Evolutionary conservation across 2,329 filamentous ascomycete genomes (phyloP), one percentile per base, ranked within the genome.

Genomic region (Akanthomyces lecanii): DNA sequence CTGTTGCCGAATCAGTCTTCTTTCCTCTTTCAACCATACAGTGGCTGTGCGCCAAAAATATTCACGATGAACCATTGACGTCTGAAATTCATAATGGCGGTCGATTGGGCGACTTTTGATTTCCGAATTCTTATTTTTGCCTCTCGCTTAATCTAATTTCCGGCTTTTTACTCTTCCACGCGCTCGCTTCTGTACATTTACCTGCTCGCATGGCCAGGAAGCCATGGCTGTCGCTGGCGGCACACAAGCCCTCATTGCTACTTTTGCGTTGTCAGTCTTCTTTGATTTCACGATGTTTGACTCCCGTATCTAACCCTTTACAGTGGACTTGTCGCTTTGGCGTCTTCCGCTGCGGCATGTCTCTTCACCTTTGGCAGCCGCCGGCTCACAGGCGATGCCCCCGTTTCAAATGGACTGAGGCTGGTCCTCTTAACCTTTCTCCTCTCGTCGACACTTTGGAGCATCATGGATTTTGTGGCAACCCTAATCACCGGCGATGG

Each of bases 391-490:
- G 76, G 78, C 70, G 77, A 77, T 64, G 73, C 79, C 47, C 72
- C 84, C 64, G 77, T 83, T 70, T 78, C 81, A 73, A 82, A 85
- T 75, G 81, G 82, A 76, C 79, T 81, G 82, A 85, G 84, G 83
- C 84, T 86, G 83, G 83, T 80, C 82, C 83, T 86, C 82, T 74
- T 80, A 69, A 72, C 76, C 67, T 85, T 85, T 71, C 77, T 85
- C 69, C 65, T 78, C 30, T 76, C 78, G 63, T 76, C 81, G 36
- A 77, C 78, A 66, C 74, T 83, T 55, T 87, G 84, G 84, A 82
- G 82, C 53, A 73, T 81, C 47, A 71, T 78, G 65, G 79, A 78
- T 63, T 86, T 86, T 65, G 72, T 81, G 61, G 73, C 81, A 33
- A 80, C 80, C 28, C 69, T 83, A 60, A 75, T 70, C 77, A 40